These are phyloP conservation scores for Bocquillonia castaneifolia DNA, from an alignment of 441 rosid species.

Conservation along the genomic window DNA sequence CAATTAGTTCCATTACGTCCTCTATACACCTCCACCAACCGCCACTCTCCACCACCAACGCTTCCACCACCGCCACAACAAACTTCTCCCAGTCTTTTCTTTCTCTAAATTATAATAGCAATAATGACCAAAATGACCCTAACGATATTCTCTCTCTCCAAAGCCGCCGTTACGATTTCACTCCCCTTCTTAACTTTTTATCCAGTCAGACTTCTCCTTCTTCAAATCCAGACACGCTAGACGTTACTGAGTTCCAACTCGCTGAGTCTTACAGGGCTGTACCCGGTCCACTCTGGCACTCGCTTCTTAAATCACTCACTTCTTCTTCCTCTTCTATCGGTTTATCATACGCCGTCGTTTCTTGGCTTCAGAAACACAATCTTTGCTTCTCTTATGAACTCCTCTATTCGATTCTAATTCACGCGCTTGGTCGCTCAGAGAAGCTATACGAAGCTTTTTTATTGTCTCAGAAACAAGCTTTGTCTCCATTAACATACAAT, in stretches of 20 bases:
- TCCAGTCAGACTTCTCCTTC: slow-evolving; percentile 36
- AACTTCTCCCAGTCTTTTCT: slow-evolving; percentile 22
- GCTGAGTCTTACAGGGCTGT: slow-evolving; percentile 88
- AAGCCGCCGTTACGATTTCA: slow-evolving; percentile 71
- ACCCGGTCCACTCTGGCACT: slow-evolving; percentile 92
- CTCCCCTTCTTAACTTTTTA: slow-evolving; percentile 70
- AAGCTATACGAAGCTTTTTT: slow-evolving; percentile 91
- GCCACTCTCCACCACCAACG: slow-evolving; percentile 17
- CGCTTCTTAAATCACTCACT: slow-evolving; percentile 60
- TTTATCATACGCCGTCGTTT: slow-evolving; percentile 74
- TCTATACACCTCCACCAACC: slow-evolving; percentile 24
- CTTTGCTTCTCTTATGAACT: slow-evolving; percentile 95
- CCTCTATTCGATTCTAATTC: slow-evolving; percentile 83
- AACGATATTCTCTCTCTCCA: slow-evolving; percentile 46
- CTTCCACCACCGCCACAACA: slow-evolving; percentile 23
- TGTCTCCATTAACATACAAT: slow-evolving; percentile 87
- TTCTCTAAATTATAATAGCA: slow-evolving; percentile 2
- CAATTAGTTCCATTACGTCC: slow-evolving; percentile 29
- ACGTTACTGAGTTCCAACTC: slow-evolving; percentile 59
- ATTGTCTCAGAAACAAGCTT: slow-evolving; percentile 66
- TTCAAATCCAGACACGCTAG: slow-evolving; percentile 42
- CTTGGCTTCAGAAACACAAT: slow-evolving; percentile 82
- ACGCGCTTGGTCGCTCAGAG: slow-evolving; percentile 91
- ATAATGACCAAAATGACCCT: slow-evolving; percentile 19
- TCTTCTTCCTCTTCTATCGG: slow-evolving; percentile 53